Percentiles rank a stretch among this genome's conserved stretches.
Conservation (phyloP, 2,329 filamentous ascomycete species). For the Pseudocercospora macadamiae region DNA sequence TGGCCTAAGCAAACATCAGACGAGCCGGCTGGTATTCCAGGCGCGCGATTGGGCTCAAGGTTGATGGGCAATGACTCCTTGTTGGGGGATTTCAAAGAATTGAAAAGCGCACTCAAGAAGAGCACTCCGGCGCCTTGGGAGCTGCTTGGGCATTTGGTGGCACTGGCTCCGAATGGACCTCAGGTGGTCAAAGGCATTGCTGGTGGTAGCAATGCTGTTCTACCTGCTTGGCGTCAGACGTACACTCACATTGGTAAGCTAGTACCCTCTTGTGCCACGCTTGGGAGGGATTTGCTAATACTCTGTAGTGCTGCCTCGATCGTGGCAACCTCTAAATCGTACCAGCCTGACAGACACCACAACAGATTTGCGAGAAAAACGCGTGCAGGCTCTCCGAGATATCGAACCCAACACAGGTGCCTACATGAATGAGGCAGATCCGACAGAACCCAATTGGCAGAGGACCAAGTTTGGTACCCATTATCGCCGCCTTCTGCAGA, state of each 20-base stretch:
- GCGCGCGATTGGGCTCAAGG: slow-evolving; percentile 11
- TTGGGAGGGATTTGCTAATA: background rate
- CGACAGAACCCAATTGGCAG: slow-evolving; percentile 41
- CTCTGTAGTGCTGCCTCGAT: slow-evolving; percentile 13
- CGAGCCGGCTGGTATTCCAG: slow-evolving; percentile 10
- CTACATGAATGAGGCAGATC: slow-evolving; percentile 53
- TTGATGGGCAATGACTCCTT: slow-evolving; percentile 15
- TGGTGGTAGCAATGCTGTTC: slow-evolving; percentile 23
- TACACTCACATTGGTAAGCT: slow-evolving; percentile 17
- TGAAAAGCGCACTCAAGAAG: slow-evolving; percentile 1
- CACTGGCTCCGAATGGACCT: slow-evolving; percentile 9
- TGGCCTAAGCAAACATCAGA: background rate
- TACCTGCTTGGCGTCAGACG: slow-evolving; percentile 26
- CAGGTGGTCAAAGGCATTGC: slow-evolving; percentile 15
- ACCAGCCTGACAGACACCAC: slow-evolving; percentile 33
- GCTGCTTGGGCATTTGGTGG: slow-evolving; percentile 17
- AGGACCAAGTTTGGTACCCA: slow-evolving; percentile 42
- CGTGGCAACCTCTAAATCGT: slow-evolving; percentile 33
- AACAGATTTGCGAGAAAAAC: slow-evolving; percentile 9
- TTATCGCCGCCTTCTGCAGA: slow-evolving; percentile 36
- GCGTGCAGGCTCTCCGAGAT: slow-evolving; percentile 36
- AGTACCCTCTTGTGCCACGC: background rate
- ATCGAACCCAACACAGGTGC: slow-evolving; percentile 47
- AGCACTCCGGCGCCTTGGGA: background rate
- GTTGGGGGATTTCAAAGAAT: background rate